These are phyloP conservation scores for Henckelia pumila DNA, from an alignment of 257 asterid species.

Conservation along the genomic window DNA sequence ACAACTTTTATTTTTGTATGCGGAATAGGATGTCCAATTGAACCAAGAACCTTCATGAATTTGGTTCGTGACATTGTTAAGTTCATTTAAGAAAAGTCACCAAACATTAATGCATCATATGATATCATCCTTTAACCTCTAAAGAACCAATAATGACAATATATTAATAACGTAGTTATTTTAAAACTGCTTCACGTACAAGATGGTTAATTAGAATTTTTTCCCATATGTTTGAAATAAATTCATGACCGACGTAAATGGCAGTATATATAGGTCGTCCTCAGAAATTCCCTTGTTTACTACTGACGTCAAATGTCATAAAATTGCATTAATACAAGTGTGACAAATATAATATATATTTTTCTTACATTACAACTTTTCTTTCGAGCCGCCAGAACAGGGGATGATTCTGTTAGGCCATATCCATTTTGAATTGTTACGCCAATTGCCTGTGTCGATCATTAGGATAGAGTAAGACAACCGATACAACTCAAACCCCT, in stretches of 20 bases:
- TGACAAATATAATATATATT: neutral
- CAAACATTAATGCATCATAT: slow-evolving; percentile 1
- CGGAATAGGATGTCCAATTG: slow-evolving; percentile 72
- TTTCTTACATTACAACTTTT: slow-evolving; percentile 61
- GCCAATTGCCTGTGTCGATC: slow-evolving; percentile 78
- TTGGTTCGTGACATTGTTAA: slow-evolving; percentile 29
- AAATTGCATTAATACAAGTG: neutral
- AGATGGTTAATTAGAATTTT: no score
- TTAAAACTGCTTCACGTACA: slow-evolving; percentile 2
- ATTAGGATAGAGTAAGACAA: slow-evolving; percentile 14
- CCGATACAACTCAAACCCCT: neutral
- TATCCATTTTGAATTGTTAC: slow-evolving; percentile 81
- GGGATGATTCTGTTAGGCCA: slow-evolving; percentile 92
- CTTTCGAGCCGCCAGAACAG: slow-evolving; percentile 80
- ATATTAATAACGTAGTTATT: neutral
- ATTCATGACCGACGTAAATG: neutral
- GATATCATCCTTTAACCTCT: slow-evolving; percentile 13
- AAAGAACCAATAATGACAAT: neutral
- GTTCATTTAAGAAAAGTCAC: slow-evolving; percentile 22
- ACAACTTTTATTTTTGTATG: slow-evolving; percentile 68
- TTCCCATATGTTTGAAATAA: neutral
- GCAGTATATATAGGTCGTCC: no score
- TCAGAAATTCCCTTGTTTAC: neutral
- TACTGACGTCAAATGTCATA: neutral
- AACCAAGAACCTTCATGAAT: slow-evolving; percentile 78